Percentiles rank a stretch among this genome's conserved stretches.
These are phyloP conservation scores for Pontederia crassipes DNA, from an alignment of 176 grass and related monocot genomes.

Conservation along the genomic window DNA sequence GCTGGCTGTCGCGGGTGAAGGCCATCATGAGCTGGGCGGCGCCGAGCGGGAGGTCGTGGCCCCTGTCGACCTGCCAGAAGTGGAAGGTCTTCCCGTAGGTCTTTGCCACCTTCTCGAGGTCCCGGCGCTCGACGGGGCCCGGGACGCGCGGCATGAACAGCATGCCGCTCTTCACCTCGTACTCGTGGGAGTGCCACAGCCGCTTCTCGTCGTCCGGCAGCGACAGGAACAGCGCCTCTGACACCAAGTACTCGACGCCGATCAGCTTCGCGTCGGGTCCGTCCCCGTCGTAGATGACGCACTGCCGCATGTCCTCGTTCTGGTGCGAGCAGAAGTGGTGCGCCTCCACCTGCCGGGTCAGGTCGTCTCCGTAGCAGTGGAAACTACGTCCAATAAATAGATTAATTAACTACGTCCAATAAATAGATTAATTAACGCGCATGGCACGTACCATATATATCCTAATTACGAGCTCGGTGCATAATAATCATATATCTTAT, in stretches of 20 bases:
- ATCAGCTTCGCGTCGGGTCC: conserved; percentile 46
- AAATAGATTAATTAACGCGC: not conserved
- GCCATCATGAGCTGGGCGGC: conserved; percentile 77
- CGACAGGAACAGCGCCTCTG: conserved; percentile 47
- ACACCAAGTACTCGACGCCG: conserved; percentile 69
- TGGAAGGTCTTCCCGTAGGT: conserved; percentile 81
- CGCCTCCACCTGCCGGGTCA: conserved; percentile 39
- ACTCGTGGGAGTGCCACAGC: conserved; percentile 89
- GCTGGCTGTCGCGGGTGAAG: conserved; percentile 60
- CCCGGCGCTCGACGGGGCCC: conserved; percentile 36
- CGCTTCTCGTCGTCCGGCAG: conserved; percentile 78
- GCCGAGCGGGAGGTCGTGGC: conserved; percentile 63
- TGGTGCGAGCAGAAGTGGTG: conserved; percentile 19
- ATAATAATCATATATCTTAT: not conserved
- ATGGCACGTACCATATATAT: not conserved
- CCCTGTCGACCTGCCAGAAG: conserved; percentile 90
- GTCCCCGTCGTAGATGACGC: conserved; percentile 63
- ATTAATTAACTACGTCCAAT: not conserved
- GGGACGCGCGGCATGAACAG: conserved; percentile 68
- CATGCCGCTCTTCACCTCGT: conserved; percentile 63
- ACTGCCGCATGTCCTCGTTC: conserved; percentile 79
- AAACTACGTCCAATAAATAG: conserved; percentile 19
- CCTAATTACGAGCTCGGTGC: not conserved
- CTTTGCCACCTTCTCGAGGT: conserved; percentile 41
- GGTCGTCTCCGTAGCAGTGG: conserved; percentile 83